Percentiles rank a stretch among this genome's conserved stretches.
Conservation (phyloP, 2,329 filamentous ascomycete genomes). For the Xylaria sp. region DNA sequence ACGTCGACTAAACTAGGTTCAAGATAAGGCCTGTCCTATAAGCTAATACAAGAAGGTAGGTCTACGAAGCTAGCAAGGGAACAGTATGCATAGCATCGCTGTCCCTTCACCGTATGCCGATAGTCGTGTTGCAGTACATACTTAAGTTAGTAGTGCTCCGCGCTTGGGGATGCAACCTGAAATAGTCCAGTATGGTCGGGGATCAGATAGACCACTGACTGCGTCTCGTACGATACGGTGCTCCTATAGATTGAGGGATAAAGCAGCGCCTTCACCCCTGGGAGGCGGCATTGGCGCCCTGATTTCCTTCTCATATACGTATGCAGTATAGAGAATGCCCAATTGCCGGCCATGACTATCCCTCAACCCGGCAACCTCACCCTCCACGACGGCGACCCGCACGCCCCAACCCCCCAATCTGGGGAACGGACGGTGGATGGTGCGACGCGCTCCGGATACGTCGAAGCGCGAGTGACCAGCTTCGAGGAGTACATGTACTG, state of each 20-base stretch:
- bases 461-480: slow-evolving; percentile 5
- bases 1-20: neutral
- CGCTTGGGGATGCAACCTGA: neutral
- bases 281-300: neutral
- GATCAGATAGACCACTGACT: slow-evolving; percentile 2
- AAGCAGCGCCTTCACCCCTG: slow-evolving; percentile 1
- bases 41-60: slow-evolving; percentile 18
- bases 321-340: neutral
- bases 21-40: slow-evolving; percentile 7
- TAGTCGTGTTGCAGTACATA: slow-evolving; percentile 3
- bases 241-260: slow-evolving; percentile 1
- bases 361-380: slow-evolving; percentile 16
- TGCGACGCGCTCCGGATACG: neutral
- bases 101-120: neutral
- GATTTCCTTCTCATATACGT: neutral
- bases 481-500: slow-evolving; percentile 32
- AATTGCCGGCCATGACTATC: slow-evolving; percentile 14
- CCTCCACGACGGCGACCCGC: slow-evolving; percentile 21
- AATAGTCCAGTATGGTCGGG: neutral
- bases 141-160: slow-evolving; percentile 1
- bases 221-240: neutral
- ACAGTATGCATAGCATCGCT: slow-evolving; percentile 3
- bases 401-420: slow-evolving; percentile 8
- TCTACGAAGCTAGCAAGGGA: neutral
- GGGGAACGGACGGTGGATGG: slow-evolving; percentile 2